Evolutionary conservation across 108 stramenopile species (phyloP).

Genomic region (Nitzschia palea): DNA sequence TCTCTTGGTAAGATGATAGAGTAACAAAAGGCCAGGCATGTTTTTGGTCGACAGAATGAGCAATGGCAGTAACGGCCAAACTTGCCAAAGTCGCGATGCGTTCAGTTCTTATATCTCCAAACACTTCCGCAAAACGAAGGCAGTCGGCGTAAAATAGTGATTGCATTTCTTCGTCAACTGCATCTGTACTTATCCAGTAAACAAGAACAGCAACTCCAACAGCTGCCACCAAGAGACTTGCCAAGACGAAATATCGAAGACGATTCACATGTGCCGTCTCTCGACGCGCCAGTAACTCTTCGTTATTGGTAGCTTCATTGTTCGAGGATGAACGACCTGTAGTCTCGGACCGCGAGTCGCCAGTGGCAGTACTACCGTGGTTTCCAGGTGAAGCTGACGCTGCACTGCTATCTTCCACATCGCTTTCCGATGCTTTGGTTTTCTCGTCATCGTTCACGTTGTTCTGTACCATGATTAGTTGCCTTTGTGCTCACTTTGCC

Average conservation of each 20-base stretch:
- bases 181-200: background rate
- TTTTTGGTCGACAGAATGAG: conserved; percentile 19
- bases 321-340: background rate
- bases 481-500: too few species aligned
- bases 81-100: conserved; percentile 9
- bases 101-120: conserved; percentile 12
- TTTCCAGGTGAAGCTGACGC: too few species aligned
- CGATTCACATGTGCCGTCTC: conserved; percentile 8
- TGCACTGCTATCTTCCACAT: too few species aligned
- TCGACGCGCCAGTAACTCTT: background rate
- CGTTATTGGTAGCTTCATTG: too few species aligned
- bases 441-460: too few species aligned
- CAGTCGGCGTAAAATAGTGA: background rate
- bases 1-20: conserved; percentile 22
- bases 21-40: conserved; percentile 24
- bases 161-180: conserved; percentile 2
- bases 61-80: conserved; percentile 22
- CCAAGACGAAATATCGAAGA: conserved; percentile 9
- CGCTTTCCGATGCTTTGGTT: too few species aligned
- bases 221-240: background rate
- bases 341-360: background rate
- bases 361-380: too few species aligned
- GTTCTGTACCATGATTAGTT: too few species aligned
- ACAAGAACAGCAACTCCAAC: conserved; percentile 9
- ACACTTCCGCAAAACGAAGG: conserved; percentile 7